These are phyloP conservation scores for Ceratocystis albifundus DNA, from an alignment of 2,329 filamentous ascomycete species.

Conservation along the genomic window DNA sequence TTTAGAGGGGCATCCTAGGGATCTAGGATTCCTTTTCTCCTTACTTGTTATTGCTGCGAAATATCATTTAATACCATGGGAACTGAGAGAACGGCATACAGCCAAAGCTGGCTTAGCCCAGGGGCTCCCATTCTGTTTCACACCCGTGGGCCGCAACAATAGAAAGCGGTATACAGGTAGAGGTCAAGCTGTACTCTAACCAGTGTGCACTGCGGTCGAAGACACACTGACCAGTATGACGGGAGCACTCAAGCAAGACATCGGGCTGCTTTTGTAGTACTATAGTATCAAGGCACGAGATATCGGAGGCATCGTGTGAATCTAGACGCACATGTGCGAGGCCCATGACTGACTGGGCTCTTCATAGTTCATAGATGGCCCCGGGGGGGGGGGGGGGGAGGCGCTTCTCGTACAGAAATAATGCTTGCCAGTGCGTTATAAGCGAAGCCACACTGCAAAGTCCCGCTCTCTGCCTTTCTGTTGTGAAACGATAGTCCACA, in stretches of 20 bases:
- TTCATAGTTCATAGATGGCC: too few species aligned
- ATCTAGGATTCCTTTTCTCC: not conserved
- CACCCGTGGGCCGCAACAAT: not conserved
- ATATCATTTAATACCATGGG: not conserved
- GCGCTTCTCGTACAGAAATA: not conserved
- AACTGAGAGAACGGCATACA: not conserved
- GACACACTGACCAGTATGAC: too few species aligned
- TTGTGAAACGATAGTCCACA: too few species aligned
- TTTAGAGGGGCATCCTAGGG: too few species aligned
- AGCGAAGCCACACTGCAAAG: constrained; percentile 4
- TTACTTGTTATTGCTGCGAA: not conserved
- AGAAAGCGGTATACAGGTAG: too few species aligned
- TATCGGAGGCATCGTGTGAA: not conserved
- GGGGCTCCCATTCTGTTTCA: constrained; percentile 1
- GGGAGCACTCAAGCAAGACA: not conserved
- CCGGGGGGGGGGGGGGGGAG: too few species aligned
- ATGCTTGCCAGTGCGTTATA: not conserved
- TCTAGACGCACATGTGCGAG: not conserved
- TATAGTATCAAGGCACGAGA: not conserved
- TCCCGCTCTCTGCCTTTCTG: not conserved
- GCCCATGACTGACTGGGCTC: too few species aligned
- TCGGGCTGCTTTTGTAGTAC: not conserved
- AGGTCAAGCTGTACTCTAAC: too few species aligned
- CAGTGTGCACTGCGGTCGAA: too few species aligned
- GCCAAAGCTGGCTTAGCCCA: not conserved